Evolutionary conservation across 148 eudicot genomes (phyloP).

Genomic region (Vaccinium corymbosum): DNA sequence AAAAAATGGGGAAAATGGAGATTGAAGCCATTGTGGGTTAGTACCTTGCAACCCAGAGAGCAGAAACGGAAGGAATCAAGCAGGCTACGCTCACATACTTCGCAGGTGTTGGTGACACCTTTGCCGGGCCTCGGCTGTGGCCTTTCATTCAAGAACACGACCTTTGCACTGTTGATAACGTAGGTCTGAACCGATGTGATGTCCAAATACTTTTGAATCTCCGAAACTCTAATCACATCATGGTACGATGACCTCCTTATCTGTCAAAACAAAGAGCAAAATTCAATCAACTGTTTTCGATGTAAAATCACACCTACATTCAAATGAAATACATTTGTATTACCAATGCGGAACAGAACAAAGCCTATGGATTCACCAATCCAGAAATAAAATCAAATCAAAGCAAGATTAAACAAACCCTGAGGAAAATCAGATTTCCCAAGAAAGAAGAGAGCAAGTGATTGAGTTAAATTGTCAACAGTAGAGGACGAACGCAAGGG

Average conservation of each 20-base stretch:
- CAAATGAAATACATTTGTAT: not conserved
- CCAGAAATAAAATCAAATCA: not conserved
- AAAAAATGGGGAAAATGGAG: not conserved
- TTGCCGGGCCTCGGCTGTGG: conserved; percentile 95
- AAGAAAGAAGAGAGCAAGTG: not conserved
- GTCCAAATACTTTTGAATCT: conserved; percentile 80
- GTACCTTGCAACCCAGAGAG: conserved; percentile 94
- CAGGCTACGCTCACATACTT: conserved; percentile 83
- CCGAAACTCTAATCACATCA: conserved; percentile 84
- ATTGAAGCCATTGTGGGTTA: not conserved
- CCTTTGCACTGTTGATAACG: conserved; percentile 84
- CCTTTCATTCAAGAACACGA: conserved; percentile 81
- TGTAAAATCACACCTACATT: not conserved
- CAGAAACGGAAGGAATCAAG: conserved; percentile 88
- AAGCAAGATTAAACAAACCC: not conserved
- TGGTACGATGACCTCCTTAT: conserved; percentile 93
- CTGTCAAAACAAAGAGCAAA: conserved; percentile 27
- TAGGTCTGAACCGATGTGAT: conserved; percentile 78
- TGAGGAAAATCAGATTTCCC: not conserved
- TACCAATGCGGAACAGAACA: not conserved
- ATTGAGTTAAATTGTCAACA: not conserved
- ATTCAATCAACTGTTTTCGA: not conserved
- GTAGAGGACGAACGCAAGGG: no score
- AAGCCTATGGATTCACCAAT: not conserved
- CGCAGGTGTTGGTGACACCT: conserved; percentile 87